Evolutionary conservation across 352 stramenopile genomes (phyloP).

Genomic region (Poterioochromonas sp.): DNA sequence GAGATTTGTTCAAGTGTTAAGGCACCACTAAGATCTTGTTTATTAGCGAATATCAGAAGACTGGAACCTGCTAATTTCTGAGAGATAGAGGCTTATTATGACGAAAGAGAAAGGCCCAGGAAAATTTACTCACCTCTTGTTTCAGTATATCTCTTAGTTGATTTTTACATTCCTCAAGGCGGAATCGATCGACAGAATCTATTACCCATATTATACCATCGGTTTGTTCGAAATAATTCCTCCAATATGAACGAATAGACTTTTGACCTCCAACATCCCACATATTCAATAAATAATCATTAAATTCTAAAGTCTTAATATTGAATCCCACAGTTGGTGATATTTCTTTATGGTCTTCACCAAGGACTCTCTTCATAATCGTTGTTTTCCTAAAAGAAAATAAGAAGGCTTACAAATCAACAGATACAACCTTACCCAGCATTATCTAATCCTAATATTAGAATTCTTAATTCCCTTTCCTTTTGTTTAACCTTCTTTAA

Average conservation of each 20-base stretch:
- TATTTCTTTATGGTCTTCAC: slow-evolving; percentile 90
- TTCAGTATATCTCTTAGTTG: slow-evolving; percentile 74
- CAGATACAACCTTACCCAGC: slow-evolving; percentile 55
- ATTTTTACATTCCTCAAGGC: slow-evolving; percentile 82
- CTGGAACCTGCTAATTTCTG: slow-evolving; percentile 94
- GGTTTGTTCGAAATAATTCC: slow-evolving; percentile 99
- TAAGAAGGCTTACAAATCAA: not conserved
- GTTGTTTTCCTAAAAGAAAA: slow-evolving; percentile 31
- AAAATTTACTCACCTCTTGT: slow-evolving; percentile 56
- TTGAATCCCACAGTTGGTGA: slow-evolving; percentile 96
- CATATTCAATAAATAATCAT: slow-evolving; percentile 50
- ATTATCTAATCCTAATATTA: slow-evolving; percentile 99
- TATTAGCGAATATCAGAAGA: slow-evolving; percentile 99
- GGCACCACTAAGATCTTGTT: slow-evolving; percentile 89
- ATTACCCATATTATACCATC: slow-evolving; percentile 98
- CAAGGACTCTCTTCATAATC: slow-evolving; percentile 82
- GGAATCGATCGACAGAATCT: slow-evolving; percentile 81
- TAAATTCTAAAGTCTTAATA: slow-evolving; percentile 96
- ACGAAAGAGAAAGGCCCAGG: not conserved
- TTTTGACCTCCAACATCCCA: slow-evolving; percentile 94
- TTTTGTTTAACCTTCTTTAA: slow-evolving; percentile 97
- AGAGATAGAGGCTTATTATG: slow-evolving; percentile 41
- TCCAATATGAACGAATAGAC: slow-evolving; percentile 97
- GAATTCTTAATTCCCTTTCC: slow-evolving; percentile 94
- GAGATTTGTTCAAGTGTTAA: slow-evolving; percentile 63